Percentiles rank a stretch among this genome's conserved stretches.
Conservation (phyloP, 176 grass and related monocot species). For the Oropetium thomaeum region DNA sequence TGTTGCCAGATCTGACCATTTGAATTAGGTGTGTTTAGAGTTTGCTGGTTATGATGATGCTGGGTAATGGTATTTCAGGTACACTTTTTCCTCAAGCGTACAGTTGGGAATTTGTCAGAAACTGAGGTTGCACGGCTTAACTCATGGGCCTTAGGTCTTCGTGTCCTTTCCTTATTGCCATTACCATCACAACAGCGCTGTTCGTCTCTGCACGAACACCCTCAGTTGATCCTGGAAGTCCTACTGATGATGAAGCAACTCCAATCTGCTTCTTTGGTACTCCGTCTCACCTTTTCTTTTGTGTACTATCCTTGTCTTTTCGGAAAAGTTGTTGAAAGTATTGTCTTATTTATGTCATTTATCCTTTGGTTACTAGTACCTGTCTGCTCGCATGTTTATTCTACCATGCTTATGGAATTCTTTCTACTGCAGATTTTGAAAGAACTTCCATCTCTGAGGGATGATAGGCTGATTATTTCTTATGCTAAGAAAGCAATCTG, state of each 20-base stretch:
- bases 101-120: slow-evolving; percentile 75
- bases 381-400: slow-evolving; percentile 16
- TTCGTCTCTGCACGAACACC: slow-evolving; percentile 92
- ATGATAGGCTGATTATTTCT: slow-evolving; percentile 77
- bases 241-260: slow-evolving; percentile 99
- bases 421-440: slow-evolving; percentile 73
- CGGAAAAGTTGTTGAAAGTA: slow-evolving; percentile 3
- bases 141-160: slow-evolving; percentile 91
- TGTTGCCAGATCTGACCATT: slow-evolving; percentile 36
- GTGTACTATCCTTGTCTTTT: slow-evolving; percentile 15
- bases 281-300: slow-evolving; percentile 27
- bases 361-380: neutral
- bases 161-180: slow-evolving; percentile 86
- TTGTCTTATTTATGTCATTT: neutral
- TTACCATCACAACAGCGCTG: slow-evolving; percentile 91
- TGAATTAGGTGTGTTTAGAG: neutral
- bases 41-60: slow-evolving; percentile 17
- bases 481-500: slow-evolving; percentile 86
- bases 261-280: slow-evolving; percentile 90
- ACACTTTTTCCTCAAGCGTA: slow-evolving; percentile 97
- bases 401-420: slow-evolving; percentile 26
- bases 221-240: slow-evolving; percentile 96
- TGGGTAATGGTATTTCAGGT: slow-evolving; percentile 51
- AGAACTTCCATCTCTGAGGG: slow-evolving; percentile 88
- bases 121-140: slow-evolving; percentile 75